phyloP scores from a whole-genome alignment of 1,284 basidiomycete genomes.

The Neonothopanus nambi region DNA sequence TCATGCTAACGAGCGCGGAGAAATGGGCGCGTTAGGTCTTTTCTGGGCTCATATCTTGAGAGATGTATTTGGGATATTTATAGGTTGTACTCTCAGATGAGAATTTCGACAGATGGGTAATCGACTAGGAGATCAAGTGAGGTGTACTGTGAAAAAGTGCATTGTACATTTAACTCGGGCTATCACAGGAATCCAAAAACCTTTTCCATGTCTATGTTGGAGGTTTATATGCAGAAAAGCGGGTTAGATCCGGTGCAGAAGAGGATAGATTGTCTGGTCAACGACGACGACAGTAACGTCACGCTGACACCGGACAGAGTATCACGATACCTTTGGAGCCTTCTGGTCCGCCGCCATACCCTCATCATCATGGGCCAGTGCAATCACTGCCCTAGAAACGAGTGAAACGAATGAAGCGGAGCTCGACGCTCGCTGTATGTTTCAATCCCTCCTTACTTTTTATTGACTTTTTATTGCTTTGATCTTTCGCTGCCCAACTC shows the following conservation, averaged over 20 bases:
- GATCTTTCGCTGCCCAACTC: too few species aligned
- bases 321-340: background rate
- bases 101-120: conserved; percentile 62
- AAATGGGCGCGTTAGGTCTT: conserved; percentile 45
- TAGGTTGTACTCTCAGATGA: conserved; percentile 40
- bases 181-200: conserved; percentile 52
- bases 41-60: background rate
- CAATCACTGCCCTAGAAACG: conserved; percentile 38
- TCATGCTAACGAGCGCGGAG: conserved; percentile 47
- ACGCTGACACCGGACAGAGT: background rate
- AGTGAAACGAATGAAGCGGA: too few species aligned
- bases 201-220: conserved; percentile 70
- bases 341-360: conserved; percentile 15
- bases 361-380: too few species aligned
- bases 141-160: conserved; percentile 33
- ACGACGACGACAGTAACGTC: conserved; percentile 17
- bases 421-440: too few species aligned
- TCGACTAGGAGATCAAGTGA: conserved; percentile 54
- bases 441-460: too few species aligned
- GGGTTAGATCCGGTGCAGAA: conserved; percentile 51
- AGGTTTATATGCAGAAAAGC: conserved; percentile 56
- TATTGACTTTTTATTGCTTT: too few species aligned
- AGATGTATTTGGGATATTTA: conserved; percentile 13
- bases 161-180: background rate
- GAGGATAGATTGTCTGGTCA: conserved; percentile 60